Conservation (phyloP, 2,329 filamentous ascomycete genomes). For the Pleomassaria siparia region DNA sequence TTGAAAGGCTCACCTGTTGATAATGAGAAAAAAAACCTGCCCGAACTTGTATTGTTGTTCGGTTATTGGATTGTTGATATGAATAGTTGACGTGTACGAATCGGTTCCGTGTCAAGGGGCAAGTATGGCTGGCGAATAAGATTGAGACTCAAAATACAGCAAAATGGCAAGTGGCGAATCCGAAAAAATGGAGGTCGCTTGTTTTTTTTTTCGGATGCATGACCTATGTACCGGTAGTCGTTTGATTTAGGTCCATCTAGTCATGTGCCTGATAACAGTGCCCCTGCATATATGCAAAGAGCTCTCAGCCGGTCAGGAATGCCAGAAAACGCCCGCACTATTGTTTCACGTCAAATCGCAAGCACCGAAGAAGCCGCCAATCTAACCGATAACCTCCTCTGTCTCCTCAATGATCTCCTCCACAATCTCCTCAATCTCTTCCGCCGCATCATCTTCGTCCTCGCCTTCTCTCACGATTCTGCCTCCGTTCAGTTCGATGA, state of each 20-base stretch:
- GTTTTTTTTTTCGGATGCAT: too few species aligned
- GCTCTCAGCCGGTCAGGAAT: not conserved
- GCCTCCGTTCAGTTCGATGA: conserved; percentile 59
- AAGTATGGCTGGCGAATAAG: too few species aligned
- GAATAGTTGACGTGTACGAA: too few species aligned
- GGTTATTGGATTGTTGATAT: too few species aligned
- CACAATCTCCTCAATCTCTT: conserved; percentile 72
- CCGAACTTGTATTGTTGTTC: too few species aligned
- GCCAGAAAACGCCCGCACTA: not conserved
- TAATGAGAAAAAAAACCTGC: too few species aligned
- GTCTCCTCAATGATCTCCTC: conserved; percentile 88
- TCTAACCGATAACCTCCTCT: conserved; percentile 67
- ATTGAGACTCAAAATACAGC: too few species aligned
- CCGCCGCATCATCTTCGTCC: conserved; percentile 54
- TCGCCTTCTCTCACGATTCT: conserved; percentile 53
- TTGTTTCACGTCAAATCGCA: not conserved
- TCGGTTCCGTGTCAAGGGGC: too few species aligned
- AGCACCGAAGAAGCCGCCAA: not conserved
- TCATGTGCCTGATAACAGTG: not conserved
- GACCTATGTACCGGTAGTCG: too few species aligned
- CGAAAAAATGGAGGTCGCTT: too few species aligned
- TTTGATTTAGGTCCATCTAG: not conserved
- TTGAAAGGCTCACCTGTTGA: too few species aligned
- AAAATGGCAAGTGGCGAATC: too few species aligned
- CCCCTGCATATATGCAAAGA: conserved; percentile 1